phyloP scores from a whole-genome alignment of 805 yeast genomes.

The Hanseniaspora jakobsenii region DNA sequence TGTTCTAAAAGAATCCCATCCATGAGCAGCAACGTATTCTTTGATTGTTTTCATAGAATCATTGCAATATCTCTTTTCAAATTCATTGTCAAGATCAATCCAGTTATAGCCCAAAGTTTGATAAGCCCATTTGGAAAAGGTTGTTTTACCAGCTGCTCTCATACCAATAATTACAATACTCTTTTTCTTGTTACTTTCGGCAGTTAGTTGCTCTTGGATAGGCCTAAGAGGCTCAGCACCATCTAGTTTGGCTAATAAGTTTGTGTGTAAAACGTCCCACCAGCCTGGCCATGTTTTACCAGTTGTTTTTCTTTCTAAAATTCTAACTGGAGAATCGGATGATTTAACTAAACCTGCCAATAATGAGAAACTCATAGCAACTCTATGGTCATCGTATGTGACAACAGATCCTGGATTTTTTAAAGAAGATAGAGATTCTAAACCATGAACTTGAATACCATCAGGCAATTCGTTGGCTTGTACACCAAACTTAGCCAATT shows the following conservation, averaged over 20 bases:
- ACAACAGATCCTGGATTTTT: conserved; percentile 47
- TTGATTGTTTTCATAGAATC: conserved; percentile 37
- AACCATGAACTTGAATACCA: conserved; percentile 80
- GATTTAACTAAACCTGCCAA: conserved; percentile 55
- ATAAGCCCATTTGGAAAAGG: conserved; percentile 72
- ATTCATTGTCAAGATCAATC: conserved; percentile 62
- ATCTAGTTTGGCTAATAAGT: conserved; percentile 50
- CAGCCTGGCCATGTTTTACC: conserved; percentile 99
- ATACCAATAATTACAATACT: conserved; percentile 81
- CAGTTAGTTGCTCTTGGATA: conserved; percentile 10
- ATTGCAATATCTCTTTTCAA: conserved; percentile 42
- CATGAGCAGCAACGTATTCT: conserved; percentile 46
- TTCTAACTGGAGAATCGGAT: conserved; percentile 43
- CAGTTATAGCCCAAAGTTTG: conserved; percentile 51
- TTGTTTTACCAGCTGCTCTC: conserved; percentile 96
- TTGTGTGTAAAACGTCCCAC: conserved; percentile 86
- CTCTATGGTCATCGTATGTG: conserved; percentile 92
- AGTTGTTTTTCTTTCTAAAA: conserved; percentile 82
- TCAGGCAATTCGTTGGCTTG: conserved; percentile 73
- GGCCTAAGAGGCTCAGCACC: conserved; percentile 49
- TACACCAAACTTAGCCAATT: conserved; percentile 85
- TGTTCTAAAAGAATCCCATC: conserved; percentile 82
- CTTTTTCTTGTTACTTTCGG: conserved; percentile 13
- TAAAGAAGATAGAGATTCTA: conserved; percentile 36
- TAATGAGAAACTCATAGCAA: conserved; percentile 92